phyloP scores from a whole-genome alignment of 148 eudicot genomes.

The Camellia japonica region DNA sequence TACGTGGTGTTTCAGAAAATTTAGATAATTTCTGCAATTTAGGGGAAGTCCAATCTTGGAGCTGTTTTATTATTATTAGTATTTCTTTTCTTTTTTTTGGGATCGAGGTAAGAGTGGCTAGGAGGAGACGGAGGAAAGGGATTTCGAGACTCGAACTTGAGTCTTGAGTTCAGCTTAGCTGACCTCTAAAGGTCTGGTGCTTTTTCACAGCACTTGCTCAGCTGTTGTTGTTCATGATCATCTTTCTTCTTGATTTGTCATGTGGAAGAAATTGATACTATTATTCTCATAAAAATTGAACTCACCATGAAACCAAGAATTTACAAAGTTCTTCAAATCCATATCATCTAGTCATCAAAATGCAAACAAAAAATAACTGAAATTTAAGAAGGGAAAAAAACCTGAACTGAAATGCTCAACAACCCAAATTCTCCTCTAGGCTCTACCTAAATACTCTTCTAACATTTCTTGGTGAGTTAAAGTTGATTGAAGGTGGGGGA shows the following conservation, averaged over 20 bases:
- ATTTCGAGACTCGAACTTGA: too few species aligned
- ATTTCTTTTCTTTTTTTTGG: too few species aligned
- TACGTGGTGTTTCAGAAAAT: too few species aligned
- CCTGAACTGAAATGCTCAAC: conserved; percentile 4
- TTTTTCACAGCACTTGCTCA: too few species aligned
- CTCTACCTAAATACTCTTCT: neutral
- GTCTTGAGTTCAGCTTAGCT: too few species aligned
- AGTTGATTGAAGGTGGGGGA: neutral
- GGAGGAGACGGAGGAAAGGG: too few species aligned
- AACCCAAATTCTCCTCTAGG: conserved; percentile 9
- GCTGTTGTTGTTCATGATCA: neutral
- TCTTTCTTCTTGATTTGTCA: too few species aligned
- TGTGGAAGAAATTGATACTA: neutral
- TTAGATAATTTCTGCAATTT: too few species aligned
- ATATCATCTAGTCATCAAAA: conserved; percentile 2
- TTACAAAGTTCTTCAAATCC: neutral
- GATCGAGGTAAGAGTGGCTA: too few species aligned
- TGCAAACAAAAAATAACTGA: neutral
- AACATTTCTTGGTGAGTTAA: neutral
- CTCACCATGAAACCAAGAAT: conserved; percentile 3
- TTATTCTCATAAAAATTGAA: conserved; percentile 1
- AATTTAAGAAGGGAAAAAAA: conserved; percentile 1
- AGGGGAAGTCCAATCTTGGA: neutral
- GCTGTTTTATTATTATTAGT: too few species aligned
- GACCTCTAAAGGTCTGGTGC: too few species aligned